Evolutionary conservation across 1,139 yeast species (phyloP), one percentile per base, ranked within the genome.

Genomic region (Yamadazyma dushanensis): DNA sequence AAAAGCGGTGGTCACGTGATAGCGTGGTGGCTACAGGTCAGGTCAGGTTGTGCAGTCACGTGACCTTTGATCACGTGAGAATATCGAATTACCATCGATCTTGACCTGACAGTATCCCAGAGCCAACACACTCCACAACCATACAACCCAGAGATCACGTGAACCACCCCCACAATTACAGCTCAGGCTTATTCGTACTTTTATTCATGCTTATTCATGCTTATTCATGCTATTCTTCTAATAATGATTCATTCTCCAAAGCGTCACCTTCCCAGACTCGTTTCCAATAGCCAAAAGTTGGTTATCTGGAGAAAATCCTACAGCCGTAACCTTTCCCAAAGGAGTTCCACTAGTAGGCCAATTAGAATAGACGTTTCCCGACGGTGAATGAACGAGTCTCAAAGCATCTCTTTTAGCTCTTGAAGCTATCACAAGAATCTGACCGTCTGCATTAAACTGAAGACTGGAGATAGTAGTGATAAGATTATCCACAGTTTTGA

Each of bases 301-400:
- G 39, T 82, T 79, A 45, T 80, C 80, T 18, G 95, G 90, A 18
- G 95, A 80, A 59, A 90, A 90, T 8, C 80, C 76, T 3, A 80
- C 83, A n/a, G 83, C 65, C 1, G 97, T 87, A 28, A 94, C 96
- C 48, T 83, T 80, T 17, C 98, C 99, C 47, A 94, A 73, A 3
- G 98, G 98, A 0, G 99, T 90, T 7, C 89, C 92, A 39, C 92
- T 81, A 2, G 97, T 92, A 15, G 99, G 99, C 98, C 98, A 94
- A 67, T 94, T 94, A 38, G 81, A 73, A 61, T 81, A 94, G 3
- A 87, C 96, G 9, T 87, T 77, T 43, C 92, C 89, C 8, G 89
- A 74, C 9, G 97, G 96, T 41, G 92, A 63, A 54, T 94, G 98
- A 10, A 89, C 92, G 46, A 94, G 59, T 52, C 90, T 76, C 45